Evolutionary conservation across 768 basidiomycete genomes (phyloP), one percentile per base, ranked within the genome.

Genomic region (Xerocomellus intermedius): DNA sequence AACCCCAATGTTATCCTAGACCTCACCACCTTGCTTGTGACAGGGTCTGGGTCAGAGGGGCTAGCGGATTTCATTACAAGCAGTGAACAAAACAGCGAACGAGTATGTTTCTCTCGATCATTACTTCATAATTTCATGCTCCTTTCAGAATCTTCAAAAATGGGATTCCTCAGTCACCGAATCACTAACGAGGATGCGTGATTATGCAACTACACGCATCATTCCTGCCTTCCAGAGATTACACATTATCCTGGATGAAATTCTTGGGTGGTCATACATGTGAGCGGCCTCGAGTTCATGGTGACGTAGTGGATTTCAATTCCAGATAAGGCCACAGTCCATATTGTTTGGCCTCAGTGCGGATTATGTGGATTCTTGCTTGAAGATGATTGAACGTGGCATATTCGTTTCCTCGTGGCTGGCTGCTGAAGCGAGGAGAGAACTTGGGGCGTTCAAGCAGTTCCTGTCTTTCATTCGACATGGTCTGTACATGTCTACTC

Each of bases 101-200:
- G 91, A 67, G 91, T 91, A 73, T 61, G 74, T 67, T 37, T 53
- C 42, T 41, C 39, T 39, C 46, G 48, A 57, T 57, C 53, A 42
- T 53, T 48, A 12, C 28, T 43, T n/a, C 45, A 44, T 42, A 55
- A 56, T 33, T 63, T 71, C 52, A 72, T 54, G 39, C 42, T 58
- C 36, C 33, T 65, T 56, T 47, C 59, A 93, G 91, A 83, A 84
- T 44, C 77, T 93, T 52, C 84, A 86, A 66, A 91, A 90, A 68
- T 94, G 91, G 91, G 90, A 93, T 66, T 75, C 82, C 2, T 83
- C 83, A 5, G 80, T 91, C 60, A 76, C 77, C 10, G 88, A 91
- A 56, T 82, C 88, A 16, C 69, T 94, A 48, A 75, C 79, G 32
- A 89, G 84, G 66, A 72, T 92, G 52, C 87, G 89, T 49, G 87